These are phyloP conservation scores for Boletus pseudopeckii DNA, from an alignment of 768 basidiomycete species.

Conservation along the genomic window DNA sequence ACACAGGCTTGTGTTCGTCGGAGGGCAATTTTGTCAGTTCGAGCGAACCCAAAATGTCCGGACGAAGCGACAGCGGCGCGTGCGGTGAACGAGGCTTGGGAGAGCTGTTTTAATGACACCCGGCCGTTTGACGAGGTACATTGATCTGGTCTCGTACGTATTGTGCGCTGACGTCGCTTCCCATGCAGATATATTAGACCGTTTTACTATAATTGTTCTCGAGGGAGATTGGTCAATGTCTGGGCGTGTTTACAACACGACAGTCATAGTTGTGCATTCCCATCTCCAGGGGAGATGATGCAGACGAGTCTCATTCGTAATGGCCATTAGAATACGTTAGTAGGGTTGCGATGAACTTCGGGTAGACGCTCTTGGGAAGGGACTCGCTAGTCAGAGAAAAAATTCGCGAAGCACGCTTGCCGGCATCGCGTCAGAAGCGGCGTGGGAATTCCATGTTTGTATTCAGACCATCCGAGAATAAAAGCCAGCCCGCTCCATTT, in stretches of 20 bases:
- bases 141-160: not conserved
- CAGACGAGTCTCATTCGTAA: not conserved
- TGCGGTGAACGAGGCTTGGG: slow-evolving; percentile 96
- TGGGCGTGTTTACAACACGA: not conserved
- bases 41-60: slow-evolving; percentile 76
- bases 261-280: not conserved
- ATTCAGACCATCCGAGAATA: slow-evolving; percentile 17
- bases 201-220: not conserved
- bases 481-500: slow-evolving; percentile 11
- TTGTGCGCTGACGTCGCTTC: slow-evolving; percentile 8
- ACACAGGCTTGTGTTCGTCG: slow-evolving; percentile 84
- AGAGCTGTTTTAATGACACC: slow-evolving; percentile 93
- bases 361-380: slow-evolving; percentile 9
- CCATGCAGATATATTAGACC: slow-evolving; percentile 33
- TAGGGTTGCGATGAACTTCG: not conserved
- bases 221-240: not conserved
- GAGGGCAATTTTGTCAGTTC: slow-evolving; percentile 78
- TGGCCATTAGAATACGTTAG: slow-evolving; percentile 4
- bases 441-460: slow-evolving; percentile 21
- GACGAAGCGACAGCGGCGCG: slow-evolving; percentile 74
- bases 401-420: slow-evolving; percentile 5
- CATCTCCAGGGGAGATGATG: slow-evolving; percentile 5
- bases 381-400: slow-evolving; percentile 12
- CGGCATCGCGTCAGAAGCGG: slow-evolving; percentile 18
- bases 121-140: slow-evolving; percentile 94